Conservation (phyloP, 139 green algal species). For the Chlorella sp. region DNA sequence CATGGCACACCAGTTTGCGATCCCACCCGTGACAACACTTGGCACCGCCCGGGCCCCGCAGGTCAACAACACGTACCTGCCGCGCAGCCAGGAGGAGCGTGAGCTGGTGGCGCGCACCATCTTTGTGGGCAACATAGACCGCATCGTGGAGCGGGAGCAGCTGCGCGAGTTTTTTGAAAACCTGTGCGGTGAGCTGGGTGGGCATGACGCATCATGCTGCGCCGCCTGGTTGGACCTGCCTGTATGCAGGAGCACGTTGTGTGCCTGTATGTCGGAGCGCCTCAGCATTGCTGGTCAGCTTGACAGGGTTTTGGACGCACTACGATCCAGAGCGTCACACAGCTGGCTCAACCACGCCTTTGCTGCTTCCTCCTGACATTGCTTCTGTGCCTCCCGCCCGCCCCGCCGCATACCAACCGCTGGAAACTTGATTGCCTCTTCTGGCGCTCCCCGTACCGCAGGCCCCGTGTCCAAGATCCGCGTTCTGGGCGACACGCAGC, state of each 20-base stretch:
- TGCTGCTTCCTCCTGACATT: neutral
- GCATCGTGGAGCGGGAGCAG: conserved; percentile 74
- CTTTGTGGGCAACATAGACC: conserved; percentile 97
- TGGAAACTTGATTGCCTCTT: neutral
- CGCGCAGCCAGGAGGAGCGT: conserved; percentile 63
- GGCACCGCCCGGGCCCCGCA: too few relatives aligned
- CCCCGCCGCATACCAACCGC: too few relatives aligned
- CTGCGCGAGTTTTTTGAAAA: conserved; percentile 90
- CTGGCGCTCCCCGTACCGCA: conserved; percentile 29
- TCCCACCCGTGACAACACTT: conserved; percentile 55
- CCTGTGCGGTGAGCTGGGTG: conserved; percentile 79
- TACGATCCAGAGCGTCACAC: neutral
- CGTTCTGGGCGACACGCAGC: conserved; percentile 89
- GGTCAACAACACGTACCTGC: conserved; percentile 39
- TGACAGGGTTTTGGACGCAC: neutral
- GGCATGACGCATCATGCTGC: neutral
- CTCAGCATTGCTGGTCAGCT: too few relatives aligned
- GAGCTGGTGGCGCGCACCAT: conserved; percentile 84
- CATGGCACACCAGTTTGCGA: neutral
- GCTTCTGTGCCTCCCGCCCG: too few relatives aligned
- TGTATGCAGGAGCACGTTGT: too few relatives aligned
- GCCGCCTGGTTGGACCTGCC: neutral
- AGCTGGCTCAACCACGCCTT: neutral
- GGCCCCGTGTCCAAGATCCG: conserved; percentile 82
- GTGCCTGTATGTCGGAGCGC: too few relatives aligned